These are phyloP conservation scores for Oryza meyeriana DNA, from an alignment of 176 grass and related monocot genomes.

Conservation along the genomic window DNA sequence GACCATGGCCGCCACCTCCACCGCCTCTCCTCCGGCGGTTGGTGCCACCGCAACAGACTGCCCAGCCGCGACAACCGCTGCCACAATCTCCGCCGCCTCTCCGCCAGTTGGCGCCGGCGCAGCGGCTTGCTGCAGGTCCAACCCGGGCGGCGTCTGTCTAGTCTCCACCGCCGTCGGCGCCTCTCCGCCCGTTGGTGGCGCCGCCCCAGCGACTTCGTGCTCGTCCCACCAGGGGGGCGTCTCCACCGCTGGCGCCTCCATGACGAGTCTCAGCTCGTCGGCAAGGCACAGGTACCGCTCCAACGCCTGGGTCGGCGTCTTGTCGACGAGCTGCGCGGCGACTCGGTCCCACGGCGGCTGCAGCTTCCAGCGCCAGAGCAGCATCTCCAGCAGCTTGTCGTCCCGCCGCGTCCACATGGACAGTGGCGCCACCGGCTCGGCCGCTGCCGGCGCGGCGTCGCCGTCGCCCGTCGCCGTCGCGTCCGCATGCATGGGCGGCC, in stretches of 20 bases:
- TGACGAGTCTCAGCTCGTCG: not conserved
- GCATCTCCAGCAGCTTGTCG: conserved; percentile 40
- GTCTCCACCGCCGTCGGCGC: too few relatives aligned
- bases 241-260: not conserved
- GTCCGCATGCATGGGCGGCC: not conserved
- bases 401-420: conserved; percentile 22
- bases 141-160: fast-evolving
- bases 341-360: not conserved
- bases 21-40: not conserved
- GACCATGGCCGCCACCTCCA: not conserved
- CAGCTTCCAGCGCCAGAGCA: not conserved
- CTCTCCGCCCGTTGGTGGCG: not conserved
- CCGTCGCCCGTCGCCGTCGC: not conserved
- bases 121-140: too few relatives aligned
- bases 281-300: not conserved
- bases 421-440: not conserved
- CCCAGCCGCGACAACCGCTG: not conserved
- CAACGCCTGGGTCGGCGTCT: not conserved
- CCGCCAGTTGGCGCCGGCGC: not conserved
- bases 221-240: conserved; percentile 25
- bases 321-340: conserved; percentile 1
- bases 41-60: not conserved
- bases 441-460: not conserved
- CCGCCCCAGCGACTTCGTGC: not conserved
- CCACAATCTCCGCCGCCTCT: too few relatives aligned